Evolutionary conservation across 805 yeast species (phyloP), one percentile per base, ranked within the genome.

Genomic region (Sungouiozyma ichnusensis): DNA sequence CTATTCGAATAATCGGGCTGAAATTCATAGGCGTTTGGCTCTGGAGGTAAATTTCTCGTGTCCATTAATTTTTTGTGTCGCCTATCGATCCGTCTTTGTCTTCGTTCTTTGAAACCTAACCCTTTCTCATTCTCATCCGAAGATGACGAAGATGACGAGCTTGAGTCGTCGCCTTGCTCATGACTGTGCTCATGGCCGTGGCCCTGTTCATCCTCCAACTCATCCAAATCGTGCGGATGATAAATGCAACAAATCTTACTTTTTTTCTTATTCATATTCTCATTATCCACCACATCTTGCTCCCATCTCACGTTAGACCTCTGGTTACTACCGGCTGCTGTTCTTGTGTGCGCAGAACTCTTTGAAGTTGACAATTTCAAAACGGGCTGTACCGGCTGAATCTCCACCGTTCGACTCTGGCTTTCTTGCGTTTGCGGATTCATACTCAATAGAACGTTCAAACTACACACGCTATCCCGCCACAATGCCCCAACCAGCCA

Each of bases 241-340:
- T 77, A 84, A 8, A 85, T 84, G 50, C 94, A 84, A 54, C 94
- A 85, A n/a, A 84, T 81, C 62, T 90, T 90, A 11, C 95, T 76
- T 58, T 86, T 87, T 67, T 92, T 92, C 66, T 77, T 85, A 55
- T 81, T 74, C 83, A 92, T 69, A 56, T 83, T 64, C 63, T 90
- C 98, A 59, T 90, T 90, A 60, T 90, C 97, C 3, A 92, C 71
- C 3, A 85, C 88, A 37, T 80, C 94, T 32, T 81, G 84, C 6
- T 79, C 70, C 96, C 97, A 90, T 40, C 77, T 70, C 0, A 90
- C 96, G 34, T 74, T 69, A 11, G 38, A 9, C 24, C 31, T 46
- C 40, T n/a, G 43, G 15, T 17, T 35, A 47, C 44, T 38, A 20
- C 34, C 35, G 38, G n/a, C n/a, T n/a, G n/a, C n/a, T n/a, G n/a